Conservation (phyloP, 2,329 filamentous ascomycete genomes). For the Tolypocladium guangdongense region DNA sequence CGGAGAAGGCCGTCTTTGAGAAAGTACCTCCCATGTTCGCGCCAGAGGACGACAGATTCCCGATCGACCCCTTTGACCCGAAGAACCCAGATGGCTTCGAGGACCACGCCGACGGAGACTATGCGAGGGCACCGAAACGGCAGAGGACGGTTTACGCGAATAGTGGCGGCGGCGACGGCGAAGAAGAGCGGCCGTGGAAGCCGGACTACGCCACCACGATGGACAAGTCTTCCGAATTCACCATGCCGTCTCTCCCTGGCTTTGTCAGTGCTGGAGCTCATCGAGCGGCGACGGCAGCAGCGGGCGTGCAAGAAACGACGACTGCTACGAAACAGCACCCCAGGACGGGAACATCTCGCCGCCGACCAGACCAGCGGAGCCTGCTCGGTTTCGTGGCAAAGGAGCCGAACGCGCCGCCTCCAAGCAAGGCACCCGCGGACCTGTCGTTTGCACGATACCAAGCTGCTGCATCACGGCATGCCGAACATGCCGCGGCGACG, state of each 20-base stretch:
- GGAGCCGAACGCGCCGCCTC: conserved; percentile 5
- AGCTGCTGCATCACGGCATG: conserved; percentile 12
- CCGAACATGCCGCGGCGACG: conserved; percentile 2
- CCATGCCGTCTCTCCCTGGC: conserved; percentile 42
- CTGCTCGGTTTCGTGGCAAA: conserved; percentile 29
- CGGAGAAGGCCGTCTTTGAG: conserved; percentile 41
- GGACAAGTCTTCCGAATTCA: conserved; percentile 47
- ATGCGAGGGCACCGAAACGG: conserved; percentile 15
- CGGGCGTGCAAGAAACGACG: conserved; percentile 9
- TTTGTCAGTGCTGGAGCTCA: conserved; percentile 54
- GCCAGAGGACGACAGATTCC: conserved; percentile 58
- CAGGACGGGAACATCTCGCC: conserved; percentile 17
- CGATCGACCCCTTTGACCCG: conserved; percentile 45
- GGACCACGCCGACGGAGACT: conserved; percentile 8
- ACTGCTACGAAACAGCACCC: conserved; percentile 7
- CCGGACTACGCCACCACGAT: conserved; percentile 49
- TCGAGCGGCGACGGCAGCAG: conserved; percentile 25
- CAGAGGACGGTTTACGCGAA: conserved; percentile 13
- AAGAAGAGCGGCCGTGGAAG: conserved; percentile 24
- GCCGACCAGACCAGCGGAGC: conserved; percentile 28
- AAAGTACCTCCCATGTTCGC: conserved; percentile 41
- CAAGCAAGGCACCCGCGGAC: conserved; percentile 6
- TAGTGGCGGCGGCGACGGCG: conserved; percentile 5
- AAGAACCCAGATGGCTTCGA: conserved; percentile 14
- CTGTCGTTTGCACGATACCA: conserved; percentile 15